Evolutionary conservation across 2,329 filamentous ascomycete species (phyloP).

Genomic region (Stagonosporopsis rhizophila): DNA sequence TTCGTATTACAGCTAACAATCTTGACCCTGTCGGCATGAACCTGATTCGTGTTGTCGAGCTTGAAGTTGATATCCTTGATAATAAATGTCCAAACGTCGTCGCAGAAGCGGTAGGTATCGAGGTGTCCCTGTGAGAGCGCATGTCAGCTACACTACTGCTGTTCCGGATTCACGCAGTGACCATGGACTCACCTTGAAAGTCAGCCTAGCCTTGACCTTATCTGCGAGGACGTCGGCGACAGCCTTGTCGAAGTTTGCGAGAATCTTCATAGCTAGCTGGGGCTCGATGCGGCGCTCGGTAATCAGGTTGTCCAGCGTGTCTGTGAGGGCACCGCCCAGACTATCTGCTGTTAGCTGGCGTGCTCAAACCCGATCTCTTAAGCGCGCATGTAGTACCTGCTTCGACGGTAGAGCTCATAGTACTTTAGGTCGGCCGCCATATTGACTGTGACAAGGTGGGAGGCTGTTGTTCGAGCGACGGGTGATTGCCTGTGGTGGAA

Average conservation of each 20-base stretch:
- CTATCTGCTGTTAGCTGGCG: slow-evolving; percentile 59
- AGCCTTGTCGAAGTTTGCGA: slow-evolving; percentile 92
- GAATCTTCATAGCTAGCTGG: slow-evolving; percentile 97
- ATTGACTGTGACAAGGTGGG: slow-evolving; percentile 24
- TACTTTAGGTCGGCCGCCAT: slow-evolving; percentile 60
- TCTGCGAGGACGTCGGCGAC: slow-evolving; percentile 91
- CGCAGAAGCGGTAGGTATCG: slow-evolving; percentile 98
- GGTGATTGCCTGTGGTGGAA: slow-evolving; percentile 22
- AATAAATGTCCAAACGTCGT: slow-evolving; percentile 99
- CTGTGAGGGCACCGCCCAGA: slow-evolving; percentile 90
- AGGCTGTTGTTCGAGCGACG: slow-evolving; percentile 21
- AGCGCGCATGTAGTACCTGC: slow-evolving; percentile 72
- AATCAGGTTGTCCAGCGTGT: slow-evolving; percentile 96
- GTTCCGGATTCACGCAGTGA: too few species aligned
- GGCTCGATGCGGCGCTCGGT: slow-evolving; percentile 94
- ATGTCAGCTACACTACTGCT: slow-evolving; percentile 25
- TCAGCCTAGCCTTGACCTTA: slow-evolving; percentile 87
- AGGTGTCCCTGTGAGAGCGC: slow-evolving; percentile 75
- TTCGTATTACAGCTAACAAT: slow-evolving; percentile 98
- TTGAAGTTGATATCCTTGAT: slow-evolving; percentile 99
- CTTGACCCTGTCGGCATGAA: slow-evolving; percentile 92
- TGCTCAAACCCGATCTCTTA: slow-evolving; percentile 16
- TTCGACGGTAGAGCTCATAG: slow-evolving; percentile 98
- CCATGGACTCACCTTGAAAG: slow-evolving; percentile 79
- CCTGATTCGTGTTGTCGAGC: slow-evolving; percentile 79